Evolutionary conservation across 1,139 yeast species (phyloP).

Genomic region (Kurtzmaniella quercitrusa): DNA sequence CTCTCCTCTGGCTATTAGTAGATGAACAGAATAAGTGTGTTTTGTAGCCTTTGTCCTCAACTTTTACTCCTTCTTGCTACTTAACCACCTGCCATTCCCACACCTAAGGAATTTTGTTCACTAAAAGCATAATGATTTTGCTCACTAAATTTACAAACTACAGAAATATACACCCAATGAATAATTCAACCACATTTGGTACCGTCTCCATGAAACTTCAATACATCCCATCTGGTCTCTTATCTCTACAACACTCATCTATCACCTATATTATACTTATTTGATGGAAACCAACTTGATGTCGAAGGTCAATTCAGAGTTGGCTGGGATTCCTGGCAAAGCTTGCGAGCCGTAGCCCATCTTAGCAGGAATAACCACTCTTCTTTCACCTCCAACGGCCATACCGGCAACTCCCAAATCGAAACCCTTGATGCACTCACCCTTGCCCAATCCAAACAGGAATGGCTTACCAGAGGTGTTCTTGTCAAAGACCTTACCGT

Average conservation of each 20-base stretch:
- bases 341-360: conserved; percentile 95
- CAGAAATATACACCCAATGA: too few relatives aligned
- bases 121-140: too few relatives aligned
- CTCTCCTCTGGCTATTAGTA: too few relatives aligned
- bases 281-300: conserved; percentile 89
- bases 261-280: conserved; percentile 33
- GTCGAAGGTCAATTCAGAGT: conserved; percentile 93
- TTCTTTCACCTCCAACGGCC: conserved; percentile 99
- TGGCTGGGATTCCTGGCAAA: conserved; percentile 95
- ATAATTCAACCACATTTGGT: too few relatives aligned
- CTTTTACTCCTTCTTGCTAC: too few relatives aligned
- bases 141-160: background rate
- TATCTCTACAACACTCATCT: background rate
- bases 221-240: too few relatives aligned
- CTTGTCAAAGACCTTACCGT: conserved; percentile 95
- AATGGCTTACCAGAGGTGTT: conserved; percentile 98
- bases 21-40: too few relatives aligned
- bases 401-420: conserved; percentile 98
- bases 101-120: too few relatives aligned
- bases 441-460: conserved; percentile 84
- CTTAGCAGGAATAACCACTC: conserved; percentile 92
- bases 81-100: too few relatives aligned
- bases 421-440: conserved; percentile 98
- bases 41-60: too few relatives aligned
- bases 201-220: too few relatives aligned